Percentiles rank a stretch among this genome's conserved stretches.
These are phyloP conservation scores for Paecilomyces niveus DNA, from an alignment of 2,329 filamentous ascomycete species.

Conservation along the genomic window DNA sequence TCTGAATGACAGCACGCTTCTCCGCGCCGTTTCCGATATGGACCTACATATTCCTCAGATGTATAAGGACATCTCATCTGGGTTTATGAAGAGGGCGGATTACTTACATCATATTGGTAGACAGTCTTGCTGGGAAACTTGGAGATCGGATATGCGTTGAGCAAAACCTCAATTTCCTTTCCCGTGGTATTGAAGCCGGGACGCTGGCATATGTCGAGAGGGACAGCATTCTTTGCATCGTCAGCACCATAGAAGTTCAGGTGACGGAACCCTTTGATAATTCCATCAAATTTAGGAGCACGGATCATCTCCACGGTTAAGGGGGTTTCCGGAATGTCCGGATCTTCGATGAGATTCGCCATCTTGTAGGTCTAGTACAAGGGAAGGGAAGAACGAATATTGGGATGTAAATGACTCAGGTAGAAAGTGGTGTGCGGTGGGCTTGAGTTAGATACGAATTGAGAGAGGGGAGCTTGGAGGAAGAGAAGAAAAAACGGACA, in stretches of 20 bases:
- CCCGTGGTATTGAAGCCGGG: constrained; percentile 54
- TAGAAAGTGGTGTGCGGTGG: background rate
- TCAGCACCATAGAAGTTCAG: constrained; percentile 21
- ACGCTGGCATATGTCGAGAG: constrained; percentile 34
- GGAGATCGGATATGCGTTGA: constrained; percentile 71
- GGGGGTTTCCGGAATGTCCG: background rate
- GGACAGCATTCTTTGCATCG: constrained; percentile 24
- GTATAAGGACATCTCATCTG: background rate
- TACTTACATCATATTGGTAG: constrained; percentile 77
- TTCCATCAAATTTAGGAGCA: background rate
- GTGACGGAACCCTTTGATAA: constrained; percentile 18
- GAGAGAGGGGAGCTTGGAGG: background rate
- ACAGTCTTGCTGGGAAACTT: constrained; percentile 56
- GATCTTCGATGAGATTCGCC: background rate
- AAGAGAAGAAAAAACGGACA: background rate
- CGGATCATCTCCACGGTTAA: background rate
- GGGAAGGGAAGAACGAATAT: background rate
- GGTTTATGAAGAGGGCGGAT: background rate
- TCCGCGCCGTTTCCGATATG: constrained; percentile 56
- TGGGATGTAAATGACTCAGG: background rate
- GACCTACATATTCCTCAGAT: constrained; percentile 44
- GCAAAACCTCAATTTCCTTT: constrained; percentile 45
- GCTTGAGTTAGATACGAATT: background rate
- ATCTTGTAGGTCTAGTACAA: background rate
- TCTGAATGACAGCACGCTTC: constrained; percentile 62